phyloP scores from a whole-genome alignment of 768 basidiomycete species.

The Macrolepiota fuliginosa region DNA sequence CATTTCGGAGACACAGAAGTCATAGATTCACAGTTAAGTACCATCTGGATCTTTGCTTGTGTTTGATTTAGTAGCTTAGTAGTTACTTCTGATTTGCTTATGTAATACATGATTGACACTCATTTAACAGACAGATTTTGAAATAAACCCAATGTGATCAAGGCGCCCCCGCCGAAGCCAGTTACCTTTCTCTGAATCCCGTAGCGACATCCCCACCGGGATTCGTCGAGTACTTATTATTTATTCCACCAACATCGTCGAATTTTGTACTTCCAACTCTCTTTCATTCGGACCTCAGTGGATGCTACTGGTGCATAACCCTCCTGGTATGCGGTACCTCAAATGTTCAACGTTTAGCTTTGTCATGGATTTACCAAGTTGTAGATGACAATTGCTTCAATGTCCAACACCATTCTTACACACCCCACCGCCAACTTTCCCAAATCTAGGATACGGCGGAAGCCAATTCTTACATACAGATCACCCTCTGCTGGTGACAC shows the following conservation, averaged over 20 bases:
- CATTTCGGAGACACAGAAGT: constrained; percentile 15
- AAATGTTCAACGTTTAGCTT: neutral
- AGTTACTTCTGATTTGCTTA: neutral
- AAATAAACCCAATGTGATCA: constrained; percentile 5
- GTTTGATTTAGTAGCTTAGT: too few species aligned
- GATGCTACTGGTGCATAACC: neutral
- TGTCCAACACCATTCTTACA: neutral
- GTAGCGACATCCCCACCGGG: neutral
- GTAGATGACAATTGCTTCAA: neutral
- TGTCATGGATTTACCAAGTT: neutral
- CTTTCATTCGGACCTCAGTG: neutral
- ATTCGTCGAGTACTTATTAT: neutral
- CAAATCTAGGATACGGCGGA: constrained; percentile 38
- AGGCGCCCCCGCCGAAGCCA: neutral
- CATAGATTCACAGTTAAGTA: constrained; percentile 1
- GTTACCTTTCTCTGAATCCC: neutral
- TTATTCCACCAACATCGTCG: neutral
- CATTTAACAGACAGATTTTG: neutral
- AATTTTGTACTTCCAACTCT: neutral
- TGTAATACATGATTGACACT: neutral
- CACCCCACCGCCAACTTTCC: neutral
- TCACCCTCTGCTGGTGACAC: constrained; percentile 45
- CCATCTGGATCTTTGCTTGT: too few species aligned
- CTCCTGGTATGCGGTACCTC: neutral
- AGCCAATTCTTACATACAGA: constrained; percentile 56